Evolutionary conservation across 2,329 filamentous ascomycete species (phyloP).

Genomic region (Talaromyces sp.): DNA sequence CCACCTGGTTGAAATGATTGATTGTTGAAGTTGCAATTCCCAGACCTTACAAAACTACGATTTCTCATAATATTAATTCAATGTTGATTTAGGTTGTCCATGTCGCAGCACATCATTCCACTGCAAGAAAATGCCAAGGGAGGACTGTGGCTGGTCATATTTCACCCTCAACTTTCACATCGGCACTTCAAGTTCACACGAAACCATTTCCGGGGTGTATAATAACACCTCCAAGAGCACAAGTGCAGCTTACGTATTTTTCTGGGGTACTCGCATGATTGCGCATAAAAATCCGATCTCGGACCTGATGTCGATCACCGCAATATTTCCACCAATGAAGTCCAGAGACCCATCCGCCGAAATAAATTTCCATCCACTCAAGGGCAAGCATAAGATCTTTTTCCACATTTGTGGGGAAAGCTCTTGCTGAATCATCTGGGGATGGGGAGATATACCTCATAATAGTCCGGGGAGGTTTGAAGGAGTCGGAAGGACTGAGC

Average conservation of each 20-base stretch:
- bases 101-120: too few relatives aligned
- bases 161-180: neutral
- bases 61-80: too few relatives aligned
- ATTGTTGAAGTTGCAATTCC: too few relatives aligned
- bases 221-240: too few relatives aligned
- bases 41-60: too few relatives aligned
- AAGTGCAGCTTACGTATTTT: conserved; percentile 1
- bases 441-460: conserved; percentile 3
- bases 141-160: too few relatives aligned
- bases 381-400: neutral
- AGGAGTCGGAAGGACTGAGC: neutral
- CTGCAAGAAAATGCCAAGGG: too few relatives aligned
- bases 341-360: conserved; percentile 3
- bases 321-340: conserved; percentile 11
- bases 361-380: conserved; percentile 15
- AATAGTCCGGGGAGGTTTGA: neutral
- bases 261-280: neutral
- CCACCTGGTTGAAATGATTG: too few relatives aligned
- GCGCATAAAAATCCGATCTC: neutral
- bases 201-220: too few relatives aligned
- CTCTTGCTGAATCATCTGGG: conserved; percentile 3
- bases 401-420: conserved; percentile 14
- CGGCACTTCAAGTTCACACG: neutral
- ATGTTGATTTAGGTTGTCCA: too few relatives aligned
- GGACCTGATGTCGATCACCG: neutral